Base-by-base conservation (phyloP, 345 rosid species). In the Eucalyptus dawsonii region DNA sequence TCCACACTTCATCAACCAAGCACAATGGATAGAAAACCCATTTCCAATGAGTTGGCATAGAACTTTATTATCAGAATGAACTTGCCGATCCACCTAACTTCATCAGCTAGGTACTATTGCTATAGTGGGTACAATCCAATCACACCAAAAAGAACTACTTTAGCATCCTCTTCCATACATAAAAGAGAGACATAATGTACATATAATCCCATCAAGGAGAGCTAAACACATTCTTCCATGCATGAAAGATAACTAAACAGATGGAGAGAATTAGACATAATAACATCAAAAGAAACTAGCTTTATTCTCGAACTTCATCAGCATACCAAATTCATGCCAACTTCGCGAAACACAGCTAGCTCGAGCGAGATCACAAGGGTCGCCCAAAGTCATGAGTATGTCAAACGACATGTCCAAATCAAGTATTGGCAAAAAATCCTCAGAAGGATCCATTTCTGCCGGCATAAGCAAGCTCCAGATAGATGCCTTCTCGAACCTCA, bases 321-420 rank as follows among this genome's bases (percentile, higher is more conserved):
- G 88, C 94, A 92, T 91, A 98, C 99, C 98, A 88, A 94, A 95
- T 13, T 88, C 86, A 58, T 94, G 93, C 98, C 98, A 98, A 11
- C 91, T 89, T 51, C 89, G 95, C 27, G 99, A 98, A 87, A 95
- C 97, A 56, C 92, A 92, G 92, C 96, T 91, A 51, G 92, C 94
- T 90, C 95, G 94, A 85, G 94, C 94, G 91, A 96, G 91, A 93
- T 97, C 99, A 83, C 95, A 88, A 62, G 94, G 94, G 88, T 96
- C 96, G 24, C 94, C 96, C 81, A 96, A 93, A 89, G 89, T 91
- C 76, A 87, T 86, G 29, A 98, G 91, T 86, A 98, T 94, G 40
- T 93, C 89, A 54, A 91, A 24, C 2, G 93, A 93, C 92, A 88
- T 90, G 89, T 96, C 98, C 11, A 34, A 8, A 42, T 91, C 92